Evolutionary conservation across 2,329 filamentous ascomycete species (phyloP).

Genomic region (Fusarium mexicanum): DNA sequence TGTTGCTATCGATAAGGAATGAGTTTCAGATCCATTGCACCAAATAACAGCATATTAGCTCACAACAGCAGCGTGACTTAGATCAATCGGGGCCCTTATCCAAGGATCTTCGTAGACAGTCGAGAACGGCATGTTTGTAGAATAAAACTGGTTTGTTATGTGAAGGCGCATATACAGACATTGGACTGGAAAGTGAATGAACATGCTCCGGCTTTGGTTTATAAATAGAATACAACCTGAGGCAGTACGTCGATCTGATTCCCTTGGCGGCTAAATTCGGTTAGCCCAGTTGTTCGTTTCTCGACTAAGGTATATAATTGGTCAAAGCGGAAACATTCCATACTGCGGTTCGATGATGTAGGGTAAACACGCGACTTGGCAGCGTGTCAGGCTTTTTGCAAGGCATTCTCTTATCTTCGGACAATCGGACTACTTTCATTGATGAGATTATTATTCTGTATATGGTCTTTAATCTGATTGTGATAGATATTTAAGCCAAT

Average conservation of each 20-base stretch:
- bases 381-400: background rate
- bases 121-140: background rate
- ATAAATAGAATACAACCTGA: background rate
- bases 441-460: too few species aligned
- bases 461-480: fast-evolving
- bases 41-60: background rate
- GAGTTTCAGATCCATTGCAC: background rate
- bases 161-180: too few species aligned
- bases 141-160: background rate
- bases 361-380: background rate
- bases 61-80: background rate
- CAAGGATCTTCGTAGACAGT: background rate
- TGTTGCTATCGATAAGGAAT: background rate
- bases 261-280: background rate
- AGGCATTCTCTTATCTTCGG: background rate
- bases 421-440: background rate
- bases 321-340: background rate
- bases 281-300: background rate
- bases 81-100: background rate
- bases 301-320: fast-evolving
- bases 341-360: background rate
- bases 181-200: too few species aligned
- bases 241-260: background rate
- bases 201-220: background rate
- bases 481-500: fast-evolving